Base-by-base conservation (phyloP, 495 filamentous ascomycete genomes). In the Aspergillus wentii region DNA sequence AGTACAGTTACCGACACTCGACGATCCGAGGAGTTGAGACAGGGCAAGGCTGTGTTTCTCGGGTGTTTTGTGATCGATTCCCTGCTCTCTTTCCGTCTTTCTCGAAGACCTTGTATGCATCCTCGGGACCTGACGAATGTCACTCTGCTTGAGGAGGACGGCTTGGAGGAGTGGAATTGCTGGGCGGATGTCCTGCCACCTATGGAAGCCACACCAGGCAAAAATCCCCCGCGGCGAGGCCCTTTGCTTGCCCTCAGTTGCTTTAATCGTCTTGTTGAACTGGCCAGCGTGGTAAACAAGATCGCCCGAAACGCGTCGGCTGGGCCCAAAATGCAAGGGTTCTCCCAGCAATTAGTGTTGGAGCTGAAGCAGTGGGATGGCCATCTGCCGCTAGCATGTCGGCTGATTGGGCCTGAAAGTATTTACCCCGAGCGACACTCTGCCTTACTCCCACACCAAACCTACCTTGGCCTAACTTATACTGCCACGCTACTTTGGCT, bases 101-200 rank as follows among this genome's bases (percentile, higher is more conserved):
- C 58, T 0, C 59, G 66, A 20, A 65, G 68, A 13, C 74, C 79
- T 8, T 74, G 76, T 43, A 61, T 87, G 30, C 63, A 58, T 23
- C 41, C 64, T 3, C 62, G 68, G 22, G 72, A 79, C 41, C 35
- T 79, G 11, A 43, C 51, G 8, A 40, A 56, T 3, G 48, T 75
- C 21, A 63, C 69, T 1, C 49, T 68, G 8, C 47, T 81, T 8
- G 68, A 75, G 41, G 78, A 84, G 53, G 77, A 82, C 54, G 82
- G 78, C 5, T 52, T 79, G 14, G 83, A 87, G 41, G 81, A 87
- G 55, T 86, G 82, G 83, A 78, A 82, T 42, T 76, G 75, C 2
- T 87, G 82, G 83, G 64, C 61, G 3, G 69, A 77, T 35, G 74
- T 74, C 19, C 53, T 75, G 19, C 65, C 63, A 4, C 66, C 67